Percentiles rank a stretch among this genome's conserved stretches.
Conservation (phyloP, 2,329 filamentous ascomycete genomes). For the Aspergillus sp. region DNA sequence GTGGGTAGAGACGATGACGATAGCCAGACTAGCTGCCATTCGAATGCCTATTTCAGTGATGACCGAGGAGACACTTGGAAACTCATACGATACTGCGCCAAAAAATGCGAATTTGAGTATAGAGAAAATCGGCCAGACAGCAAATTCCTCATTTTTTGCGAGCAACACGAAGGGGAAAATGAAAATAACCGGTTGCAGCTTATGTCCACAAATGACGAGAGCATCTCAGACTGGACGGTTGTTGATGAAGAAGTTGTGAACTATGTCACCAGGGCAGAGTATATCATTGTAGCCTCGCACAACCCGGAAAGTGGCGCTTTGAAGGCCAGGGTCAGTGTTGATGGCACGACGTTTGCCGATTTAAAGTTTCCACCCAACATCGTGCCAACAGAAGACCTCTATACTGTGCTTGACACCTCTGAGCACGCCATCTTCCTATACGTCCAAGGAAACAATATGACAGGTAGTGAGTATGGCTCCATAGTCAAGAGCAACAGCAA, state of each 20-base stretch:
- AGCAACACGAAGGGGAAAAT: conserved; percentile 64
- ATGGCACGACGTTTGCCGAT: conserved; percentile 77
- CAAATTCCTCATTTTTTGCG: conserved; percentile 64
- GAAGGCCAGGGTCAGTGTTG: conserved; percentile 77
- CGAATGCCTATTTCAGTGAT: conserved; percentile 71
- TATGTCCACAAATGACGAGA: conserved; percentile 70
- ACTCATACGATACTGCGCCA: conserved; percentile 69
- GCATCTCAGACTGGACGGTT: conserved; percentile 66
- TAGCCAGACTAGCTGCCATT: conserved; percentile 59
- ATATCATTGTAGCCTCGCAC: conserved; percentile 81
- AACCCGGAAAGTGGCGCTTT: conserved; percentile 65
- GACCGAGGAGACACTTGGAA: conserved; percentile 81
- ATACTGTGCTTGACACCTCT: conserved; percentile 92
- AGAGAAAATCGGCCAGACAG: conserved; percentile 58
- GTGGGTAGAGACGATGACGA: conserved; percentile 70
- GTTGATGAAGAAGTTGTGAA: conserved; percentile 72
- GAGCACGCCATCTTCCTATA: conserved; percentile 94
- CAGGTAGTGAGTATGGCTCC: conserved; percentile 71
- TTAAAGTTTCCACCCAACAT: conserved; percentile 87
- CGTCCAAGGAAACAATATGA: conserved; percentile 70
- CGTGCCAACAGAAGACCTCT: conserved; percentile 74
- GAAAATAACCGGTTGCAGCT: conserved; percentile 66
- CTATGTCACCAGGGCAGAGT: conserved; percentile 95
- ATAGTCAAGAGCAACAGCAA: conserved; percentile 99
- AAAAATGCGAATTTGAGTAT: conserved; percentile 86